phyloP scores from a whole-genome alignment of 768 basidiomycete genomes.

The Mycena filopes region DNA sequence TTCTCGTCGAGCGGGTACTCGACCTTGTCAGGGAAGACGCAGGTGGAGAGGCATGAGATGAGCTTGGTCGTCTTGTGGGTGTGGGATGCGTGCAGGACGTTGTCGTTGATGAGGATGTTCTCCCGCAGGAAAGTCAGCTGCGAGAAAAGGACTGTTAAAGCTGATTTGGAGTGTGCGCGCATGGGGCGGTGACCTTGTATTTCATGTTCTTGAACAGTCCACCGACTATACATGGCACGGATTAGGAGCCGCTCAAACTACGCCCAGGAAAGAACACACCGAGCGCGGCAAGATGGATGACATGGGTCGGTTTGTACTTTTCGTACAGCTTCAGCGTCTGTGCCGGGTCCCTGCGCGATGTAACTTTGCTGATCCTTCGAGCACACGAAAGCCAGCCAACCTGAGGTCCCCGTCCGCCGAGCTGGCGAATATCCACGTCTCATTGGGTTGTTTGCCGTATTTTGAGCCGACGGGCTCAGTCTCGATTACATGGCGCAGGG shows the following conservation, averaged over 20 bases:
- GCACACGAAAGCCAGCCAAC: constrained; percentile 44
- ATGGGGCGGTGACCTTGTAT: constrained; percentile 69
- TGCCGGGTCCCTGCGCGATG: constrained; percentile 31
- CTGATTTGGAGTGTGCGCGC: background rate
- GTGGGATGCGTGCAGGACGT: constrained; percentile 83
- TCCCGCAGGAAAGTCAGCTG: constrained; percentile 93
- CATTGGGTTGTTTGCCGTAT: constrained; percentile 68
- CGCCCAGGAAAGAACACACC: constrained; percentile 5
- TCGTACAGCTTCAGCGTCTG: constrained; percentile 82
- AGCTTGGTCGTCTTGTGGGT: constrained; percentile 76
- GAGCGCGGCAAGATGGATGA: constrained; percentile 82
- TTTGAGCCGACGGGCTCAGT: constrained; percentile 69
- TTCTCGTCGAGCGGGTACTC: constrained; percentile 92
- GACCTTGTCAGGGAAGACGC: constrained; percentile 97
- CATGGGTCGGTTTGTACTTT: constrained; percentile 94
- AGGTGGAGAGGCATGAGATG: constrained; percentile 96
- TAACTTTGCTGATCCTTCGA: background rate
- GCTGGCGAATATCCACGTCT: constrained; percentile 76
- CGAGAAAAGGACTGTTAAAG: background rate
- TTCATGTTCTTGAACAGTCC: constrained; percentile 97
- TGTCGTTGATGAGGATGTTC: constrained; percentile 96
- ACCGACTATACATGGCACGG: constrained; percentile 67
- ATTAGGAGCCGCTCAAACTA: background rate
- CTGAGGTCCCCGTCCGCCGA: constrained; percentile 75
- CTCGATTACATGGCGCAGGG: constrained; percentile 68